A percentile compares a stretch with the other conserved stretches of the same genome.
Conservation (phyloP, 345 rosid genomes). For the Syzygium aromaticum region DNA sequence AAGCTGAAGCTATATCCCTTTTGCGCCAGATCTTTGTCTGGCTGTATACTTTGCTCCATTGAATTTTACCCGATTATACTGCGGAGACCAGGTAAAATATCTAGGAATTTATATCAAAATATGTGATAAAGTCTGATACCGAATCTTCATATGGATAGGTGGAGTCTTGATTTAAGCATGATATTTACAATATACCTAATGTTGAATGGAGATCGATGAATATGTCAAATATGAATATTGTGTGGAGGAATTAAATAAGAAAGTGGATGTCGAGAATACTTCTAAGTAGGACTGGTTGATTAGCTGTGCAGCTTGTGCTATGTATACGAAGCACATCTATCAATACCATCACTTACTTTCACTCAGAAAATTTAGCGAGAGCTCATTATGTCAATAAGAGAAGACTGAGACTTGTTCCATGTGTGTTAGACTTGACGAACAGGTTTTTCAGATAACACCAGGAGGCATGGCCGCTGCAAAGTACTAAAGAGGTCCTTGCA, state of each 20-base stretch:
- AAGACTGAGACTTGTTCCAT: background rate
- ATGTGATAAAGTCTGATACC: background rate
- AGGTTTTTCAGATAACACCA: slow-evolving; percentile 67
- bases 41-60: background rate
- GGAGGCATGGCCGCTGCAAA: slow-evolving; percentile 86
- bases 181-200: too few relatives aligned
- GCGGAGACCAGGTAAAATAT: background rate
- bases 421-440: slow-evolving; percentile 11
- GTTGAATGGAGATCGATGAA: background rate
- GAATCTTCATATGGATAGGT: background rate
- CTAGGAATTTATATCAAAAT: background rate
- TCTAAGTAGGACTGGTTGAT: background rate
- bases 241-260: background rate
- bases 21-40: background rate
- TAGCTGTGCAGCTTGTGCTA: too few relatives aligned
- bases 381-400: background rate
- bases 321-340: background rate
- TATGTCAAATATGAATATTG: background rate
- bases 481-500: slow-evolving; percentile 27
- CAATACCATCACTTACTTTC: background rate
- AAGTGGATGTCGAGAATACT: background rate
- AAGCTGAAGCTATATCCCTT: slow-evolving; percentile 90
- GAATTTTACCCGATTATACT: background rate
- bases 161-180: too few relatives aligned
- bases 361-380: background rate